Conservation (phyloP, 768 basidiomycete genomes). For the Russula griseocarnosa region DNA sequence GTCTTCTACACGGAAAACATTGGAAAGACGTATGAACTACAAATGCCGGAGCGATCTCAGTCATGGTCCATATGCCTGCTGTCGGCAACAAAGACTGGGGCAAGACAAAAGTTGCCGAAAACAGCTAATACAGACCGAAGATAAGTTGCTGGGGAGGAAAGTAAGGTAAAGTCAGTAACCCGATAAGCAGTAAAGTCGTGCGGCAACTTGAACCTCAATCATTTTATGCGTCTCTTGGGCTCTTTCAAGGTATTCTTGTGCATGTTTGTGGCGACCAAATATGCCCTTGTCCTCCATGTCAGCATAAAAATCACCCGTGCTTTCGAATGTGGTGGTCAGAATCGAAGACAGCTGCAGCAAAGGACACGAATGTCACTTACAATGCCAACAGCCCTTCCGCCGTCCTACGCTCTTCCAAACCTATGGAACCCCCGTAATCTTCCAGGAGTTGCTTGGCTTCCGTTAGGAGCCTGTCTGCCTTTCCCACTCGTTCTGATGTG, state of each 20-base stretch:
- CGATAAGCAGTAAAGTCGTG: neutral
- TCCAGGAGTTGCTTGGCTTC: neutral
- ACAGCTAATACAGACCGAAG: neutral
- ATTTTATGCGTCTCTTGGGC: slow-evolving; percentile 8
- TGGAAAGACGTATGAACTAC: no score
- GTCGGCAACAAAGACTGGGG: no score
- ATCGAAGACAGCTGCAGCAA: no score
- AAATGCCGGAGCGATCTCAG: no score
- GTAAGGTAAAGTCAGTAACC: neutral
- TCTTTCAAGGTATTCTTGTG: slow-evolving; percentile 9
- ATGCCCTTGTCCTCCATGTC: slow-evolving; percentile 10
- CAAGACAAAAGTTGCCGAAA: no score
- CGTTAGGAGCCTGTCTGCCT: neutral
- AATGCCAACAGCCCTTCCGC: slow-evolving; percentile 2
- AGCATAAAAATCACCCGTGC: neutral
- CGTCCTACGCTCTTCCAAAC: neutral
- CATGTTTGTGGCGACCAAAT: neutral
- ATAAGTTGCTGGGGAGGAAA: slow-evolving; percentile 1
- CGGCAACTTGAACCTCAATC: slow-evolving; percentile 4
- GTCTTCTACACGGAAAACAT: no score
- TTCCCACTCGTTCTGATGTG: neutral
- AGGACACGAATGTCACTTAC: neutral
- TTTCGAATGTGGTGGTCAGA: neutral
- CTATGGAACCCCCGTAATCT: neutral
- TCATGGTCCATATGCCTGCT: no score